phyloP scores from a whole-genome alignment of 352 stramenopile species.

The Phytopythium delawarense region DNA sequence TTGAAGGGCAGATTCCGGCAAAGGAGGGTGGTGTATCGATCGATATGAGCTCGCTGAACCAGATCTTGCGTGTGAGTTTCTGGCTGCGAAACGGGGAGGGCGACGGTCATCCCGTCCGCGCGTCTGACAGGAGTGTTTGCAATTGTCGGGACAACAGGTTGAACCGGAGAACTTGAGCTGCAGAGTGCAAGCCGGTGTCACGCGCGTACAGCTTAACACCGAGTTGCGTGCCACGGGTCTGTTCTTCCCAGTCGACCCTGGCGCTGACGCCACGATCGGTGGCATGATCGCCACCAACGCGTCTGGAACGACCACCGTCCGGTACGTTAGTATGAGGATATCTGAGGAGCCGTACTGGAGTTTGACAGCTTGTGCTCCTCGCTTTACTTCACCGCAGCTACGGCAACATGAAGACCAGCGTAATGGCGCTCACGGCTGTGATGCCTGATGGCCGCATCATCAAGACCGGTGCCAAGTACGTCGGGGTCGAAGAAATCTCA shows the following conservation, averaged over 20 bases:
- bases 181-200: constrained; percentile 91
- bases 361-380: background rate
- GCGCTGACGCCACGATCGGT: constrained; percentile 93
- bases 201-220: constrained; percentile 87
- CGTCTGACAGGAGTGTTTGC: background rate
- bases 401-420: constrained; percentile 96
- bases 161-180: constrained; percentile 81
- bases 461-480: constrained; percentile 81
- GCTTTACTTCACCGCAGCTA: constrained; percentile 35
- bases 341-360: constrained; percentile 52
- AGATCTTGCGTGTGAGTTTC: constrained; percentile 36
- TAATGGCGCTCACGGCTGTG: constrained; percentile 92
- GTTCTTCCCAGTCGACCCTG: constrained; percentile 95
- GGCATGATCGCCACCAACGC: constrained; percentile 91
- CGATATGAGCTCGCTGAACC: constrained; percentile 82
- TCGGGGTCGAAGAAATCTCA: background rate
- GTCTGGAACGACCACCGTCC: constrained; percentile 77
- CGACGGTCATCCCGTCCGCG: background rate
- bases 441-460: constrained; percentile 85
- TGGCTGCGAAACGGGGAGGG: background rate
- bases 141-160: constrained; percentile 10
- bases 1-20: constrained; percentile 95
- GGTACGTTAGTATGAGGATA: constrained; percentile 96
- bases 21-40: constrained; percentile 87
- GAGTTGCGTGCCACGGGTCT: constrained; percentile 80